A percentile compares a stretch with the other conserved stretches of the same genome.
Conservation (phyloP, 75 land plant species). For the Picea glauca region DNA sequence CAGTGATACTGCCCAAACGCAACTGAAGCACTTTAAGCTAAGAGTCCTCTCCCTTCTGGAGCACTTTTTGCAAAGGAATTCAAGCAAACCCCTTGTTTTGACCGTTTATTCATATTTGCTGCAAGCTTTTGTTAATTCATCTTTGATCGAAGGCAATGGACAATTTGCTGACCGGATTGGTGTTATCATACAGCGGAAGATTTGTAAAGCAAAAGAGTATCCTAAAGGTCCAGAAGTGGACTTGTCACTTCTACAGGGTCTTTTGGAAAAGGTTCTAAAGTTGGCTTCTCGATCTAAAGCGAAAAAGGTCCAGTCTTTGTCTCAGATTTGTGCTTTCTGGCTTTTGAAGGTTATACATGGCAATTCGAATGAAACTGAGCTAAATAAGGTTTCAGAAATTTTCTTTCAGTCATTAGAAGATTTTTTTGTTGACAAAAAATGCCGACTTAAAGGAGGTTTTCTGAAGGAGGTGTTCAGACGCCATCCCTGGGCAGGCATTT, state of each 20-base stretch:
- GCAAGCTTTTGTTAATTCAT: conserved; percentile 57
- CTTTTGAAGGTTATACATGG: conserved; percentile 66
- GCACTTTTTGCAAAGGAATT: conserved; percentile 73
- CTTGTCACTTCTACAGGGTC: conserved; percentile 29
- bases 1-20: conserved; percentile 66
- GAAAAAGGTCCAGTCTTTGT: conserved; percentile 48
- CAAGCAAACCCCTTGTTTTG: conserved; percentile 63
- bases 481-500: conserved; percentile 57
- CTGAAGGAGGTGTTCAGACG: conserved; percentile 62
- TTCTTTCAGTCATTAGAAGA: conserved; percentile 33
- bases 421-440: conserved; percentile 63
- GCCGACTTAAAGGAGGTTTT: conserved; percentile 48
- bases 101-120: conserved; percentile 49
- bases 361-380: conserved; percentile 32
- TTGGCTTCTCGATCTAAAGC: conserved; percentile 47
- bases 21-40: conserved; percentile 79
- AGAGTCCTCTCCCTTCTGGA: conserved; percentile 86
- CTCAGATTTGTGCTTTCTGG: conserved; percentile 69
- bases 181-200: conserved; percentile 55
- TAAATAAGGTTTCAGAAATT: conserved; percentile 32
- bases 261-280: conserved; percentile 63
- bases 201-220: conserved; percentile 75
- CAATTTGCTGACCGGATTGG: conserved; percentile 66
- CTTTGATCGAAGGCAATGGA: conserved; percentile 45
- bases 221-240: conserved; percentile 64